Conservation (phyloP, 2,329 filamentous ascomycete species). For the Talaromyces islandicus region DNA sequence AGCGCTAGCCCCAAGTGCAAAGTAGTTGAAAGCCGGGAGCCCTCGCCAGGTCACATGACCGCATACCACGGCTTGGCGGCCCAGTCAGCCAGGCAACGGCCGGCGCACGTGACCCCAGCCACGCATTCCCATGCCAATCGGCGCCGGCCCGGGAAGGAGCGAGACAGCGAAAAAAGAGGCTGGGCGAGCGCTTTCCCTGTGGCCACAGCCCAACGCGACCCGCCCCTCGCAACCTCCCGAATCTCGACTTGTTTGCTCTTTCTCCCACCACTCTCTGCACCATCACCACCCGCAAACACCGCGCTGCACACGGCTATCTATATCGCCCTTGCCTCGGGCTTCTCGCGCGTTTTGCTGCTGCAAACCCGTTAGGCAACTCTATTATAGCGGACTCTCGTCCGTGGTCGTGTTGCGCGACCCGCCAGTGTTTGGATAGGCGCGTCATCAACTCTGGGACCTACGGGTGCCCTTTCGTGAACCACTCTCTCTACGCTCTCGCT, state of each 20-base stretch:
- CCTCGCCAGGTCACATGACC: background rate
- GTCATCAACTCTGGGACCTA: slow-evolving; percentile 5
- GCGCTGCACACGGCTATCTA: background rate
- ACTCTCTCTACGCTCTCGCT: background rate
- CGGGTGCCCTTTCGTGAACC: background rate
- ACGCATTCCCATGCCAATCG: slow-evolving; percentile 12
- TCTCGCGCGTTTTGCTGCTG: background rate
- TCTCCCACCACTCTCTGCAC: slow-evolving; percentile 3
- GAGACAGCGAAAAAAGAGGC: slow-evolving; percentile 4
- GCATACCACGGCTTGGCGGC: background rate
- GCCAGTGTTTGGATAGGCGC: slow-evolving; percentile 13
- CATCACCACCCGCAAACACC: slow-evolving; percentile 1
- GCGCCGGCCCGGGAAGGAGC: background rate
- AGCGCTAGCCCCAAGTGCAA: background rate
- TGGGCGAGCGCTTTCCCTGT: slow-evolving; percentile 2
- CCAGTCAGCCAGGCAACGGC: background rate
- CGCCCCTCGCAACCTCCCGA: slow-evolving; percentile 9
- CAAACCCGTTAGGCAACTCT: background rate
- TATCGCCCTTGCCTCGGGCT: background rate
- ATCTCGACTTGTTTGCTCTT: slow-evolving; percentile 7
- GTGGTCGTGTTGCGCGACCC: slow-evolving; percentile 7
- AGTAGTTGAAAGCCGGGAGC: too few relatives aligned
- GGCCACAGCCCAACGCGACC: slow-evolving; percentile 7
- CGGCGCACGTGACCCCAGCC: slow-evolving; percentile 27
- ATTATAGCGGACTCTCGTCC: too few relatives aligned